Percentiles rank a stretch among this genome's conserved stretches.
phyloP scores from a whole-genome alignment of 176 grass and related monocot species.

The Oryza brachyantha region DNA sequence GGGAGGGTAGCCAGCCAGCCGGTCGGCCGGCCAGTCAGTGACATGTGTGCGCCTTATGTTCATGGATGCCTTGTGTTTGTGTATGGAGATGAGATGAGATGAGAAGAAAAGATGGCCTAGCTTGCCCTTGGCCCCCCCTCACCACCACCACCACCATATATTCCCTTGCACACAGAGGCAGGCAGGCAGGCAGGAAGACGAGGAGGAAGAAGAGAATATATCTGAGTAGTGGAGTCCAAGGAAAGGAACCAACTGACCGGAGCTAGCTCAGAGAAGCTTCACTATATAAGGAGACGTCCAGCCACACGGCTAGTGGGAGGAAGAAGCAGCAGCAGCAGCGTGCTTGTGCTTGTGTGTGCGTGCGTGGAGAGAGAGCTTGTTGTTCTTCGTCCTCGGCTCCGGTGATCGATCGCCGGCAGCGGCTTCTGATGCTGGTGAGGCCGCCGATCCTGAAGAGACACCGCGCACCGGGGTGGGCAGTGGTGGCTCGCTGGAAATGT shows the following conservation, averaged over 20 bases:
- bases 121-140: slow-evolving; percentile 20
- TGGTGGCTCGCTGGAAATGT: slow-evolving; percentile 35
- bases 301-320: not conserved
- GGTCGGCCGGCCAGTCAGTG: not conserved
- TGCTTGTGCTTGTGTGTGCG: no score
- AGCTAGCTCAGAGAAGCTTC: not conserved
- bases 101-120: slow-evolving; percentile 22
- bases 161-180: slow-evolving; percentile 29
- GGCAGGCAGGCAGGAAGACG: not conserved
- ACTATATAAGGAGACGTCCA: not conserved
- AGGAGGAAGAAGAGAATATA: slow-evolving; percentile 17
- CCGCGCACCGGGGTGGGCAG: slow-evolving; percentile 28
- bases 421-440: slow-evolving; percentile 43
- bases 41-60: slow-evolving; percentile 16
- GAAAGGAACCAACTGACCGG: slow-evolving; percentile 30
- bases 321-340: not conserved
- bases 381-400: not conserved
- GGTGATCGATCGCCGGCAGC: slow-evolving; percentile 15
- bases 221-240: slow-evolving; percentile 48
- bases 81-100: not conserved
- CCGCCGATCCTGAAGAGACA: not conserved
- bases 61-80: not conserved
- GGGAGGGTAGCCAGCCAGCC: not conserved
- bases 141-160: slow-evolving; percentile 42
- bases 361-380: not conserved